phyloP scores from a whole-genome alignment of 225 moss, liverwort and hornwort species.

The Pleurozium schreberi region DNA sequence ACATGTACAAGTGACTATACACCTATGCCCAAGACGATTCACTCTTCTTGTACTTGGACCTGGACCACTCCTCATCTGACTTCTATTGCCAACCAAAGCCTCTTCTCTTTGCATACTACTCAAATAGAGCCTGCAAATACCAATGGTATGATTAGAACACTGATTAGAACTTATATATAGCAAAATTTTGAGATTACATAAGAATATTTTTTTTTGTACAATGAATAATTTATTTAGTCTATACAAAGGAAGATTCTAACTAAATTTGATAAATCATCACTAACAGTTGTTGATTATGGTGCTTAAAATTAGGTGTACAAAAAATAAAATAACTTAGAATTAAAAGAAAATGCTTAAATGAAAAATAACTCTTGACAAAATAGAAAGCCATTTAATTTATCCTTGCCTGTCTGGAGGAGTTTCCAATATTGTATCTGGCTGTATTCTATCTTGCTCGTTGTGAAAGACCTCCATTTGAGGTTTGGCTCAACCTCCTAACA shows the following conservation, averaged over 20 bases:
- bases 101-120: not conserved
- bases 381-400: not conserved
- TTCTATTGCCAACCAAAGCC: not conserved
- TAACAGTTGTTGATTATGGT: too few species aligned
- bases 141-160: not conserved
- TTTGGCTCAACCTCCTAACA: not conserved
- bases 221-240: not conserved
- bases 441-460: rapidly evolving
- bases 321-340: too few species aligned
- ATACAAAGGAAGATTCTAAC: not conserved
- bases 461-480: not conserved
- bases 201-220: not conserved
- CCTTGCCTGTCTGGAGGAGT: not conserved
- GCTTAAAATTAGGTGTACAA: too few species aligned
- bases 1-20: not conserved
- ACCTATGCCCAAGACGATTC: not conserved
- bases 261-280: not conserved
- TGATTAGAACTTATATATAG: not conserved
- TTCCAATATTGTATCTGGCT: not conserved
- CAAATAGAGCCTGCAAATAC: not conserved
- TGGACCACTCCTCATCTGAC: not conserved
- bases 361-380: too few species aligned
- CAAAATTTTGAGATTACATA: not conserved
- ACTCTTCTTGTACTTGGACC: not conserved
- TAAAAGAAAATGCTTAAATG: not conserved